Evolutionary conservation across 2,329 filamentous ascomycete genomes (phyloP).

Genomic region (Stromatinia cepivora): DNA sequence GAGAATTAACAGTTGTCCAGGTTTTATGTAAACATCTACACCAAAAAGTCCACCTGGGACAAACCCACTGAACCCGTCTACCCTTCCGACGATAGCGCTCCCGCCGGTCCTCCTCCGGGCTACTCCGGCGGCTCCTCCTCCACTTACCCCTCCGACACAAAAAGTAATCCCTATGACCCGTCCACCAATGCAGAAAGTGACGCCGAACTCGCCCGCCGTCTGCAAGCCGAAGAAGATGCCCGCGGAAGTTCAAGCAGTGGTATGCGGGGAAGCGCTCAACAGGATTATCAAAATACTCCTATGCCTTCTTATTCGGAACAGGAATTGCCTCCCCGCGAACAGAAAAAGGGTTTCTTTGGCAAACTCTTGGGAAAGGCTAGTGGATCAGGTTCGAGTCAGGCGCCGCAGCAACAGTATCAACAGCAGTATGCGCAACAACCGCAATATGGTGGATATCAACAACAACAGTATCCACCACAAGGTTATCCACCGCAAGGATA

Average conservation of each 20-base stretch:
- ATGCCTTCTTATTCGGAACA: slow-evolving; percentile 31
- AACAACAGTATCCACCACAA: slow-evolving; percentile 43
- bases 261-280: slow-evolving; percentile 28
- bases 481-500: slow-evolving; percentile 42
- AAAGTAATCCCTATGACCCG: slow-evolving; percentile 68
- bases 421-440: slow-evolving; percentile 20
- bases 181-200: slow-evolving; percentile 56
- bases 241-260: slow-evolving; percentile 42
- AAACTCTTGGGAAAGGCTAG: slow-evolving; percentile 49
- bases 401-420: slow-evolving; percentile 39
- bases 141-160: slow-evolving; percentile 49
- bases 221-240: slow-evolving; percentile 83
- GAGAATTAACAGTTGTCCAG: slow-evolving; percentile 46
- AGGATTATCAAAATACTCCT: slow-evolving; percentile 38
- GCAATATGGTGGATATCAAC: slow-evolving; percentile 25
- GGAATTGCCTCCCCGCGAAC: slow-evolving; percentile 47
- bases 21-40: slow-evolving; percentile 90
- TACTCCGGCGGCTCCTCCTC: slow-evolving; percentile 42
- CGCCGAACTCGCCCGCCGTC: slow-evolving; percentile 69
- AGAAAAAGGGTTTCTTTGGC: slow-evolving; percentile 50
- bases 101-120: slow-evolving; percentile 65
- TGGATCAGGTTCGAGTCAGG: slow-evolving; percentile 21
- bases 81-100: slow-evolving; percentile 51
- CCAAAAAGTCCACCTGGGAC: slow-evolving; percentile 90
- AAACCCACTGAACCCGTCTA: slow-evolving; percentile 70